Evolutionary conservation across 2,329 filamentous ascomycete species (phyloP), one percentile per base, ranked within the genome.

Genomic region (Sporothrix globosa): DNA sequence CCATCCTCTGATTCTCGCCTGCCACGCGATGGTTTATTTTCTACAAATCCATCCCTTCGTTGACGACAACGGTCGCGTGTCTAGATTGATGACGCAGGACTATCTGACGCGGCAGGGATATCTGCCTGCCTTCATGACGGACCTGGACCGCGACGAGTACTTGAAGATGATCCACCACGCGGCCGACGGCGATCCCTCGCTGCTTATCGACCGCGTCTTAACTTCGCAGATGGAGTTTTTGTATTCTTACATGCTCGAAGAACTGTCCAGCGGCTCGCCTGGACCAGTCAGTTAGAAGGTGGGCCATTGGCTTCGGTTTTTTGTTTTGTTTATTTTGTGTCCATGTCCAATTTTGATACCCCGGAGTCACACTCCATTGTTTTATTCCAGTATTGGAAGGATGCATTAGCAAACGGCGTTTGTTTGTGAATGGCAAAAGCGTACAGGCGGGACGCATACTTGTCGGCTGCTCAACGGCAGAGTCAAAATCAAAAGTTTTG

Each of bases 51-150:
- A 61, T 24, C 39, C 39, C 19, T 61, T 46, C 34, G 11, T 61
- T 11, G 58, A 61, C 39, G 58, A 39, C 39, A 61, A 61, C 41
- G 58, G 58, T 13, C 58, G 58, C 0, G 58, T 61, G 4, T 61
- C 58, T 0, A 39, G 58, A 10, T 2, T 44, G 39, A 44, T 61
- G 11, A 21, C 46, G 58, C 58, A 61, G 13, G 58, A 46, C 58
- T 30, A 61, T 17, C 9, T 61, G 58, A 46, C 46, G 58, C 58
- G 58, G 39, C 58, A 61, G 10, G 58, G 56, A 19, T 61, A 61
- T 39, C 21, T 61, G 7, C 58, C 58, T 3, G 4, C 3, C 34
- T 61, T 9, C 19, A 39, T 61, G 39, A 14, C 4, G 10, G 10
- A 46, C n/a, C 14, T 61, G 58, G n/a, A 41, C 11, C 39, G 58